Evolutionary conservation across 768 basidiomycete genomes (phyloP).

Genomic region (Sporobolomyces phaffii): DNA sequence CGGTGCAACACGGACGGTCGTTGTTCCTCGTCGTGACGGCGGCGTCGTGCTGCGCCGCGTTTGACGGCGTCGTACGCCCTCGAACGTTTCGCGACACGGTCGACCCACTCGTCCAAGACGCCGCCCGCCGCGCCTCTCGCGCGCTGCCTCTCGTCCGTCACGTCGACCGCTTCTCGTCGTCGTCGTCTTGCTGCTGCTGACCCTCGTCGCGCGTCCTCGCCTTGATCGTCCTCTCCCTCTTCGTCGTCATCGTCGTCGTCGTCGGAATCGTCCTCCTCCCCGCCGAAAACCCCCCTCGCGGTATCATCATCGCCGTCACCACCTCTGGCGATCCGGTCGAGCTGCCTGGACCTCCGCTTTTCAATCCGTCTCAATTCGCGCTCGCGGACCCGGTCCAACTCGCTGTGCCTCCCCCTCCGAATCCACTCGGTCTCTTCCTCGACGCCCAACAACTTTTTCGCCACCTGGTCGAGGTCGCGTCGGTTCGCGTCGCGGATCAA

Average conservation of each 20-base stretch:
- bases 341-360: background rate
- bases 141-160: background rate
- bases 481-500: background rate
- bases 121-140: background rate
- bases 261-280: background rate
- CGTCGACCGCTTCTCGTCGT: background rate
- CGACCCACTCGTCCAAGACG: background rate
- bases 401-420: background rate
- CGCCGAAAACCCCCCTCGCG: background rate
- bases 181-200: background rate
- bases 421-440: slow-evolving; percentile 8
- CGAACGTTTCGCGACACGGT: background rate
- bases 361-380: background rate
- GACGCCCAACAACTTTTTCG: background rate
- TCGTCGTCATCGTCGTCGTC: background rate
- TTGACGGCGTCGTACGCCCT: background rate
- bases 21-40: too few species aligned
- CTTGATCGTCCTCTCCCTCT: background rate
- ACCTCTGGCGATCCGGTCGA: too few species aligned
- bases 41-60: too few species aligned
- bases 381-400: background rate
- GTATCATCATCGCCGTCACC: background rate
- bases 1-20: background rate
- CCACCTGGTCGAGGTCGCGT: background rate
- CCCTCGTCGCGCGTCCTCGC: background rate